Percentiles rank a stretch among this genome's conserved stretches.
These are phyloP conservation scores for Bryum argenteum DNA, from an alignment of 225 moss, liverwort and hornwort genomes.

Conservation along the genomic window DNA sequence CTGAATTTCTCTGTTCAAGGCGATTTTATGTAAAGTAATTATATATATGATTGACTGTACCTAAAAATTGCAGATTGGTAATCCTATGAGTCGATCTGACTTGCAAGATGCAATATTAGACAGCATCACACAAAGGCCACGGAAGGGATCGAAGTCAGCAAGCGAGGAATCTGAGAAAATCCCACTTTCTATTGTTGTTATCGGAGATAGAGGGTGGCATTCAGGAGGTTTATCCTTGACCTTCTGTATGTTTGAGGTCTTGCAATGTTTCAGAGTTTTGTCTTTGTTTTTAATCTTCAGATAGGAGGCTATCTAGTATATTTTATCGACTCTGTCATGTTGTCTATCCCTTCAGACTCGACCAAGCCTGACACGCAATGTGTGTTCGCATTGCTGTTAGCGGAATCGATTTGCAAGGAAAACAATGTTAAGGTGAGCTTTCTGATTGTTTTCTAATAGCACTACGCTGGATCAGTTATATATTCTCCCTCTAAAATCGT, in stretches of 20 bases:
- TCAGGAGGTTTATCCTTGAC: conserved; percentile 54
- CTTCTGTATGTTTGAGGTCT: conserved; percentile 23
- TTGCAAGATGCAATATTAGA: conserved; percentile 65
- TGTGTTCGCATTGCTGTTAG: conserved; percentile 69
- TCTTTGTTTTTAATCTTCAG: conserved; percentile 25
- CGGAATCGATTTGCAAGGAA: conserved; percentile 69
- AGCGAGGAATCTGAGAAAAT: conserved; percentile 52
- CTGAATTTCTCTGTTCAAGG: conserved; percentile 12
- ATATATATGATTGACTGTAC: conserved; percentile 11
- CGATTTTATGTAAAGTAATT: conserved; percentile 2
- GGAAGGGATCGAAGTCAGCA: conserved; percentile 31
- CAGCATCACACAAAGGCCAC: conserved; percentile 29
- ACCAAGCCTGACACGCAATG: conserved; percentile 69
- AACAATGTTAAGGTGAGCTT: conserved; percentile 59
- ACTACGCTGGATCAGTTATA: conserved; percentile 8
- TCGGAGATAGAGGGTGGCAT: conserved; percentile 67
- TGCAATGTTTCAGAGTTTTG: conserved; percentile 13
- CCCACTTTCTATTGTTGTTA: conserved; percentile 65
- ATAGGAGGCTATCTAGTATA: conserved; percentile 3
- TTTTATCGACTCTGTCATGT: conserved; percentile 10
- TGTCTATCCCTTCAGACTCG: conserved; percentile 52
- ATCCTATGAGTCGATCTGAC: conserved; percentile 74
- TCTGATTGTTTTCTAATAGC: conserved; percentile 16
- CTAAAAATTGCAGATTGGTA: conserved; percentile 54
- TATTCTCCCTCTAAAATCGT: conserved; percentile 2